Evolutionary conservation across 306 rosid genomes (phyloP), one percentile per base, ranked within the genome.

Genomic region (Geum urbanum): DNA sequence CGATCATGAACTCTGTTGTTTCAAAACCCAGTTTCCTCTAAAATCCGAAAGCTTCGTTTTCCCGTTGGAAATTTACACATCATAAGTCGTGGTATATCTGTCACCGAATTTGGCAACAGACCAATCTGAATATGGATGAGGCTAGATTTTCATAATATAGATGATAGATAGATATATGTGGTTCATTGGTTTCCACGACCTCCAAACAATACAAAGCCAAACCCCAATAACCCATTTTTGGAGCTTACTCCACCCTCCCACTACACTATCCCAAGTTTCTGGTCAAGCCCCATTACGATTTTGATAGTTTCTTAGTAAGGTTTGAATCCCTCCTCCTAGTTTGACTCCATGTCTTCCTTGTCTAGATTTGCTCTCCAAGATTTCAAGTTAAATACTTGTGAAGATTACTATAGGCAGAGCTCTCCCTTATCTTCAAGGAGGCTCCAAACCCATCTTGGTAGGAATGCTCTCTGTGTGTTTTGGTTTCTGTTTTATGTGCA

Each of bases 321-420:
- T 32, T 74, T 27, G 43, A 66, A 47, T 47, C 55, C 40, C 53
- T n/a, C 37, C 2, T 3, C 32, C 5, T 44, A 52, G 54, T 12
- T 63, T 71, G 7, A 73, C 71, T 49, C 60, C 9, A 88, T 90
- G 95, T 84, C 90, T 62, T 86, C 90, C 78, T 70, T 85, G 53
- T 79, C 96, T 47, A 76, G 80, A 56, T 14, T 76, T 66, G 82
- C 82, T 80, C 63, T 80, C 81, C 81, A 76, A 59, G 89, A 84
- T 71, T 75, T 78, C 74, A 79, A 66, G 70, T 14, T 79, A 4
- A 74, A 70, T 16, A 14, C 80, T 2, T 51, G 35, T 65, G 74
- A 82, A 64, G 55, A 82, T 16, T 48, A 82, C 27, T 78, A 32
- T 61, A 76, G 76, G 27, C 77, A 83, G 3, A 70, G 39, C 63